Conservation (phyloP, 441 rosid species). For the Sinapis alba region DNA sequence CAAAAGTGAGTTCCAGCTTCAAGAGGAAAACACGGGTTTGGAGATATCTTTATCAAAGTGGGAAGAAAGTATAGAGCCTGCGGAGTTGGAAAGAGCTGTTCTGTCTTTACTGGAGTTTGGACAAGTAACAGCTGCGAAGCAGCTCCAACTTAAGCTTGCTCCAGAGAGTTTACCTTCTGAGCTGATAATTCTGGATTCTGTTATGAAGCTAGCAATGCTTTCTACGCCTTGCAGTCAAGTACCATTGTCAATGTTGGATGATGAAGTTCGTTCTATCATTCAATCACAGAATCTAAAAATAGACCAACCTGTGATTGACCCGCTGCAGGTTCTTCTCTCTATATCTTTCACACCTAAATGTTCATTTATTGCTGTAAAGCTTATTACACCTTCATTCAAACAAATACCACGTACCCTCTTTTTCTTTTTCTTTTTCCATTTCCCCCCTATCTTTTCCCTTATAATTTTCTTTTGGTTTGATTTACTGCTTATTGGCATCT, state of each 20-base stretch:
- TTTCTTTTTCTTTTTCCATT: not conserved
- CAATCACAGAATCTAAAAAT: conserved; percentile 51
- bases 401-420: not conserved
- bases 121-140: conserved; percentile 95
- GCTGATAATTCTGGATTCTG: conserved; percentile 74
- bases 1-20: conserved; percentile 64
- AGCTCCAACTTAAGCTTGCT: conserved; percentile 93
- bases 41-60: conserved; percentile 88
- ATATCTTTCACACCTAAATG: conserved; percentile 18
- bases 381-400: conserved; percentile 13
- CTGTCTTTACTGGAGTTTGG: conserved; percentile 95
- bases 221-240: conserved; percentile 64
- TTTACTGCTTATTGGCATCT: conserved; percentile 19
- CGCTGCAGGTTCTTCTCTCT: conserved; percentile 67
- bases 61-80: conserved; percentile 93
- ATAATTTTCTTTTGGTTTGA: conserved; percentile 3
- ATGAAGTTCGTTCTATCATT: conserved; percentile 68
- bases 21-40: conserved; percentile 66
- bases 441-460: conserved; percentile 4
- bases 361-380: conserved; percentile 17
- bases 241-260: conserved; percentile 56
- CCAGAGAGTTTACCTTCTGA: conserved; percentile 80
- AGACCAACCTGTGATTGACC: conserved; percentile 53
- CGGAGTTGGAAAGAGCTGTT: conserved; percentile 94
- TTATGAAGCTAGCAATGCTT: conserved; percentile 78